Evolutionary conservation across 2,329 filamentous ascomycete species (phyloP).

Genomic region (Alternaria conjuncta): DNA sequence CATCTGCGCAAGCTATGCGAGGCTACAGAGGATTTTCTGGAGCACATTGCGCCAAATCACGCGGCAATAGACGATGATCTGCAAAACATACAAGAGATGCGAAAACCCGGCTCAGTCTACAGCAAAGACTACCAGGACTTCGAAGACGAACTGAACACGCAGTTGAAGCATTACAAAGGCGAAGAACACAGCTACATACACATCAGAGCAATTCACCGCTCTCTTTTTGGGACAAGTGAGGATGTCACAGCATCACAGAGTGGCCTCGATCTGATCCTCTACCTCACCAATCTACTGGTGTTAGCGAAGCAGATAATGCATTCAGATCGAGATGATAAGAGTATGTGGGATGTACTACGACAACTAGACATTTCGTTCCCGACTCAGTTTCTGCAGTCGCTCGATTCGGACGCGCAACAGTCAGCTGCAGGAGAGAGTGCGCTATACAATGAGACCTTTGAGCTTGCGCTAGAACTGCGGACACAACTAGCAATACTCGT

Average conservation of each 20-base stretch:
- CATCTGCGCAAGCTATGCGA: conserved; percentile 48
- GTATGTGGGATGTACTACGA: conserved; percentile 38
- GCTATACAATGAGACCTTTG: conserved; percentile 54
- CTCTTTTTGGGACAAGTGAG: conserved; percentile 44
- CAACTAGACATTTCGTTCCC: conserved; percentile 47
- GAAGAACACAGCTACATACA: conserved; percentile 53
- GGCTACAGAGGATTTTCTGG: conserved; percentile 35
- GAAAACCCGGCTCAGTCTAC: conserved; percentile 47
- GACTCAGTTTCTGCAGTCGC: conserved; percentile 36
- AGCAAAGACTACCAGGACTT: conserved; percentile 48
- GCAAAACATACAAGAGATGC: conserved; percentile 35
- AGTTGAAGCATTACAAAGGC: conserved; percentile 45
- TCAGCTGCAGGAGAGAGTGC: conserved; percentile 47
- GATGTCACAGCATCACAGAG: conserved; percentile 21
- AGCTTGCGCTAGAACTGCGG: conserved; percentile 60
- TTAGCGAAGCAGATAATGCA: conserved; percentile 50
- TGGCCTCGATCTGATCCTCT: conserved; percentile 52
- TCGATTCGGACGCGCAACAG: conserved; percentile 16
- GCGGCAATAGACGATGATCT: conserved; percentile 26
- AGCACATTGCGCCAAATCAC: conserved; percentile 39
- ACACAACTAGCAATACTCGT: conserved; percentile 61
- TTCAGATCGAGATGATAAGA: conserved; percentile 34
- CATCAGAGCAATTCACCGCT: conserved; percentile 46
- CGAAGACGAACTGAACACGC: conserved; percentile 40
- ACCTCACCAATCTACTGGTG: conserved; percentile 53